Percentiles rank a stretch among this genome's conserved stretches.
These are phyloP conservation scores for Penicillium polonicum DNA, from an alignment of 2,329 filamentous ascomycete species.

Conservation along the genomic window DNA sequence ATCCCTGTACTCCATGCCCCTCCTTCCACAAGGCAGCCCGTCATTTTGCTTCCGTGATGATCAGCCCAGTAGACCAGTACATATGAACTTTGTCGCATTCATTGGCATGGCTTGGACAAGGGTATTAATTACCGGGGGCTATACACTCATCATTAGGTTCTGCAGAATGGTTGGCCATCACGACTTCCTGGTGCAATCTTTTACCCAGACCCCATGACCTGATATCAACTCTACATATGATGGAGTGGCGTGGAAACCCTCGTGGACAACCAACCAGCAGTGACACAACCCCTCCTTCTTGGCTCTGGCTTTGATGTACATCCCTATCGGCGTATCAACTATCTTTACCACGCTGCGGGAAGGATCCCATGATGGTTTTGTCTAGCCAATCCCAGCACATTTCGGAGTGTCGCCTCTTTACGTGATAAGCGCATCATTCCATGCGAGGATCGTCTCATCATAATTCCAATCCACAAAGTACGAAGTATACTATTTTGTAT, in stretches of 20 bases:
- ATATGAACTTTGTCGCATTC: background rate
- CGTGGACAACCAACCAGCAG: slow-evolving; percentile 7
- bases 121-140: background rate
- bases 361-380: slow-evolving; percentile 8
- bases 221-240: slow-evolving; percentile 11
- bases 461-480: background rate
- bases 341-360: background rate
- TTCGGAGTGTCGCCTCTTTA: background rate
- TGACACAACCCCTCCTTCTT: slow-evolving; percentile 8
- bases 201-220: slow-evolving; percentile 7
- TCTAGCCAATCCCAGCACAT: slow-evolving; percentile 1
- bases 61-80: background rate
- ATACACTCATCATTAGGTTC: slow-evolving; percentile 1
- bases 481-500: background rate
- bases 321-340: slow-evolving; percentile 5
- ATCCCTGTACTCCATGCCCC: slow-evolving; percentile 1
- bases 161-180: slow-evolving; percentile 4
- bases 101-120: background rate
- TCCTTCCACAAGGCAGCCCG: background rate
- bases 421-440: slow-evolving; percentile 7
- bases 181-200: slow-evolving; percentile 1
- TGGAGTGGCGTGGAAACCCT: slow-evolving; percentile 9
- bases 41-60: slow-evolving; percentile 1
- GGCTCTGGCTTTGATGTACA: background rate
- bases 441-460: background rate